Evolutionary conservation across 1,284 basidiomycete genomes (phyloP), one percentile per base, ranked within the genome.

Genomic region (Agaricales sp.): DNA sequence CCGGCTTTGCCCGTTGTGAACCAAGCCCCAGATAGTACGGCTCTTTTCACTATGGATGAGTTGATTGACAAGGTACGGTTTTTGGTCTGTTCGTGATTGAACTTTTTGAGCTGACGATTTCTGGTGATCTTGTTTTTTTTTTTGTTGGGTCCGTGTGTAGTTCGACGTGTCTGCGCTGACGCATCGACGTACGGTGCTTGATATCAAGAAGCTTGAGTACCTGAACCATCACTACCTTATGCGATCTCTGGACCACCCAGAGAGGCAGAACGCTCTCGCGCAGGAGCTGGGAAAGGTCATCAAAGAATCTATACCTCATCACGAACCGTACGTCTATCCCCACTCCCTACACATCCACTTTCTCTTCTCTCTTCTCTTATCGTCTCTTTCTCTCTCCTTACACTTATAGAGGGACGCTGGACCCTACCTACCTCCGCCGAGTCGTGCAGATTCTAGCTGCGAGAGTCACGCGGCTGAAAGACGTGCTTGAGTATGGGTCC

Each of bases 131-230:
- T 16, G 8, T 16, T 41, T n/a, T 18, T 41, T 16, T 8, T 22
- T 39, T 23, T 43, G 13, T 38, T 3, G 30, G n/a, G 45, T 18
- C 21, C 47, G 47, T 18, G 44, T 20, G 2, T 48, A 87, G 81
- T 91, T 92, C 56, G 80, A 88, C 50, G 67, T 92, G 20, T 66
- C 74, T 1, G 73, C 72, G 0, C 59, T 92, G 23, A 91, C 88
- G 0, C 87, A 87, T 47, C 78, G 87, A 30, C 80, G 86, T 51
- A 77, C 83, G 20, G 76, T 80, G 23, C 72, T 92, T 20, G 87
- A 90, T 53, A 74, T 74, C 0, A 61, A 66, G 18, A 91, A 92
- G 57, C 71, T 92, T 6, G 77, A 79, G 53, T 84, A 80, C 58
- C 67, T 92, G 48, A 92, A 92, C 63, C 86, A 92, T 61, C 63